A percentile compares a stretch with the other conserved stretches of the same genome.
Evolutionary conservation across 1,284 basidiomycete genomes (phyloP).

Genomic region (Peniophora sp.): DNA sequence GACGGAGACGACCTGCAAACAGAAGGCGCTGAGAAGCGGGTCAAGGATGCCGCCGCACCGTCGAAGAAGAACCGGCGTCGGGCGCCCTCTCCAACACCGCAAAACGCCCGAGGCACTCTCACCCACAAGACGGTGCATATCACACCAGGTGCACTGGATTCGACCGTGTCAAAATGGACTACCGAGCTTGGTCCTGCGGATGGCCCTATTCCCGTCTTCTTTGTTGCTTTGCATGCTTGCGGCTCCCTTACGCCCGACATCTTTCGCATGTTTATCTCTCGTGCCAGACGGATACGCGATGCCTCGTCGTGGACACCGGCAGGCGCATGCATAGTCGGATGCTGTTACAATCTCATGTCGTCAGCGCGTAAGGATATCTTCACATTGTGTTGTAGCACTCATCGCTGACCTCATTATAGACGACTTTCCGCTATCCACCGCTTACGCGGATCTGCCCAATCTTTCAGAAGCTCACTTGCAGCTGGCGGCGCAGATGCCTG

Average conservation of each 20-base stretch:
- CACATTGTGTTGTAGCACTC: constrained; percentile 9
- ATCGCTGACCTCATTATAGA: constrained; percentile 7
- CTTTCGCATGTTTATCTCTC: constrained; percentile 27
- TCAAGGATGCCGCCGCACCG: not conserved
- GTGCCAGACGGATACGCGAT: constrained; percentile 1
- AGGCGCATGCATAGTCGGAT: constrained; percentile 39
- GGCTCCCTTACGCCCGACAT: constrained; percentile 42
- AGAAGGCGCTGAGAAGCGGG: constrained; percentile 29
- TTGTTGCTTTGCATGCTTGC: constrained; percentile 59
- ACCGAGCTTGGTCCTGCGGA: not conserved
- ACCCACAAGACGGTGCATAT: constrained; percentile 45
- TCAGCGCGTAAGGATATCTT: constrained; percentile 27
- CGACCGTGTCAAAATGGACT: constrained; percentile 12
- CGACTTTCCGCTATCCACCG: constrained; percentile 35
- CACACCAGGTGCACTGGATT: constrained; percentile 31
- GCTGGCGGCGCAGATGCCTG: constrained; percentile 44
- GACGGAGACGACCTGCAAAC: constrained; percentile 38
- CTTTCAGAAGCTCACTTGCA: constrained; percentile 37
- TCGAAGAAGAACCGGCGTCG: constrained; percentile 13
- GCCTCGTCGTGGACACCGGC: constrained; percentile 26
- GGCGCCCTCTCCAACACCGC: constrained; percentile 12
- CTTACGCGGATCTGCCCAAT: constrained; percentile 10
- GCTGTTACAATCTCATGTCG: constrained; percentile 44
- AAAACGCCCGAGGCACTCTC: constrained; percentile 25
- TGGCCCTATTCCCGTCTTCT: constrained; percentile 37